Evolutionary conservation across 768 basidiomycete genomes (phyloP).

Genomic region (Clathrus columnatus): DNA sequence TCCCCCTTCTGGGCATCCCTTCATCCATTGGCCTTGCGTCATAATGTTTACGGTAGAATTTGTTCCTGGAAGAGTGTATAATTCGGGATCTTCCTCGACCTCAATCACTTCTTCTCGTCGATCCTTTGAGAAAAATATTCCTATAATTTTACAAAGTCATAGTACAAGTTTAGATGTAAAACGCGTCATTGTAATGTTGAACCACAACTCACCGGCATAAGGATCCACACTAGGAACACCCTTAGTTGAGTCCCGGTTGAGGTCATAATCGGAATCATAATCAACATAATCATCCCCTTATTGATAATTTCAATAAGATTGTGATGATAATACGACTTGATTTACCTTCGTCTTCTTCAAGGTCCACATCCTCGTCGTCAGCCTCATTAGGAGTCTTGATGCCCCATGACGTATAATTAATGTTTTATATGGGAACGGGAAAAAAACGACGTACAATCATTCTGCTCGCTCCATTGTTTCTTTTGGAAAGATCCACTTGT

Average conservation of each 20-base stretch:
- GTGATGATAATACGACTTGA: constrained; percentile 6
- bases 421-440: constrained; percentile 9
- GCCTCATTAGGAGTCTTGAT: constrained; percentile 55
- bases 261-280: constrained; percentile 75
- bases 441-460: constrained; percentile 20
- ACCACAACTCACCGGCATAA: constrained; percentile 56
- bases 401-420: constrained; percentile 27
- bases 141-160: constrained; percentile 30
- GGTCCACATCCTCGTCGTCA: constrained; percentile 29
- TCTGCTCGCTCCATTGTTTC: constrained; percentile 14
- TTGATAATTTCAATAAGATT: neutral
- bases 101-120: constrained; percentile 88
- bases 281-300: constrained; percentile 58
- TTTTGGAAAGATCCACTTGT: neutral
- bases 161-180: neutral
- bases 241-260: constrained; percentile 30
- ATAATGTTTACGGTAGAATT: constrained; percentile 51
- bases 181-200: neutral
- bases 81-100: constrained; percentile 72
- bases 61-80: constrained; percentile 28
- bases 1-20: constrained; percentile 88
- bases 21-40: constrained; percentile 94
- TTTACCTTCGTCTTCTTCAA: constrained; percentile 36
- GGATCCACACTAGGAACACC: constrained; percentile 65
- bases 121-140: constrained; percentile 93